These are phyloP conservation scores for Porcisia deanei DNA, from an alignment of 208 protist genomes.

Conservation along the genomic window DNA sequence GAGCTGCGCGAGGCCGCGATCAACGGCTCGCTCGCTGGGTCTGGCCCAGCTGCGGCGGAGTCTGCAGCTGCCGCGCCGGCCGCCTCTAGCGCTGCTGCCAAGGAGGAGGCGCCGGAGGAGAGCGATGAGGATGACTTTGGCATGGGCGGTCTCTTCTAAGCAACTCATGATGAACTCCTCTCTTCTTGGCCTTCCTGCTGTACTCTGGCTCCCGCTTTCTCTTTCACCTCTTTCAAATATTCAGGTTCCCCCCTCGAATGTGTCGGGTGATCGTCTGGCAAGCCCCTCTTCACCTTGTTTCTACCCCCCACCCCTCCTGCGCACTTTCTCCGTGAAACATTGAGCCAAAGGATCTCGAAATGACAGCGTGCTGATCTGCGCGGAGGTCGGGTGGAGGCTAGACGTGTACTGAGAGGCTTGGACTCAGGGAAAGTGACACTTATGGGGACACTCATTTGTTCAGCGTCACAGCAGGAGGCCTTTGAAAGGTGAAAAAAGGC, in stretches of 20 bases:
- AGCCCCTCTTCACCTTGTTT: neutral
- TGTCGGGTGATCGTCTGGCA: neutral
- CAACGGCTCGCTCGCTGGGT: constrained; percentile 80
- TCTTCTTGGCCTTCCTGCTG: neutral
- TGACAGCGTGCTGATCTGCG: neutral
- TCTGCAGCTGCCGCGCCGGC: constrained; percentile 45
- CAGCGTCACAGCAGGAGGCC: neutral
- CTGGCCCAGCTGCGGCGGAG: constrained; percentile 63
- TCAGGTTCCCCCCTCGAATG: neutral
- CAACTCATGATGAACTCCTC: neutral
- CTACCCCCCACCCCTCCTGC: neutral
- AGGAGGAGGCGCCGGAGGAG: constrained; percentile 69
- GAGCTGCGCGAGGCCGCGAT: constrained; percentile 91
- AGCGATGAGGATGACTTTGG: constrained; percentile 87
- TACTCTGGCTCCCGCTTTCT: neutral
- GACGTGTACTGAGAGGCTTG: no score
- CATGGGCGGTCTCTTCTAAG: constrained; percentile 86
- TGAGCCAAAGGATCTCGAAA: neutral
- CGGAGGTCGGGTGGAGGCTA: neutral
- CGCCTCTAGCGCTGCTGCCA: constrained; percentile 34
- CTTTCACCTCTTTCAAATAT: neutral
- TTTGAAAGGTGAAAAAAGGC: no score
- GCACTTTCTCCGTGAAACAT: neutral
- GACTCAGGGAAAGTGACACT: neutral
- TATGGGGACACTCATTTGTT: neutral